Evolutionary conservation across 257 asterid genomes (phyloP).

Genomic region (Penstemon barbatus): DNA sequence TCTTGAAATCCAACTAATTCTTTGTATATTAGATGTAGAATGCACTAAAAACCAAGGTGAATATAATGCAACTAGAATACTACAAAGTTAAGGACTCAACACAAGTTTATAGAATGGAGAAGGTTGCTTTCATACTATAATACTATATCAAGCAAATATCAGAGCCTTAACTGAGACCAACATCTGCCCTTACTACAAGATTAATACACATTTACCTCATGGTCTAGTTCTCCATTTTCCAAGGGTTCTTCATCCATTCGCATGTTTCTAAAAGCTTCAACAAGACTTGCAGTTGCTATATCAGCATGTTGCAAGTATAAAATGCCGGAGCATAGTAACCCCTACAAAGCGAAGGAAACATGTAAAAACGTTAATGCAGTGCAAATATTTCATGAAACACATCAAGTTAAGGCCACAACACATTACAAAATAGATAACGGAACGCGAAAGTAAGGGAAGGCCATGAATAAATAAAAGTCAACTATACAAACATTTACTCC

Average conservation of each 20-base stretch:
- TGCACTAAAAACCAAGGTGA: constrained; percentile 20
- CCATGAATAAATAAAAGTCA: background rate
- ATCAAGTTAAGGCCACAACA: constrained; percentile 1
- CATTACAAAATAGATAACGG: constrained; percentile 20
- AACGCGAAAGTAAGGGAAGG: constrained; percentile 19
- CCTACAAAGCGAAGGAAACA: constrained; percentile 48
- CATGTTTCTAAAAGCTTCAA: constrained; percentile 76
- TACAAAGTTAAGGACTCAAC: constrained; percentile 34
- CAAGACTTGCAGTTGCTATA: constrained; percentile 83
- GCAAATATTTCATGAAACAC: background rate
- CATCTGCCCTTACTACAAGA: constrained; percentile 2
- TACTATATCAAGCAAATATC: too few relatives aligned
- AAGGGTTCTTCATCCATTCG: constrained; percentile 66
- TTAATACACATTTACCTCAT: constrained; percentile 57
- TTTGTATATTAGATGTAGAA: constrained; percentile 20
- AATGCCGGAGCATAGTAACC: constrained; percentile 68
- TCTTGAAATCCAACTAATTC: constrained; percentile 3
- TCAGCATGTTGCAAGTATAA: constrained; percentile 64
- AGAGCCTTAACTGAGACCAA: too few relatives aligned
- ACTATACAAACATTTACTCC: constrained; percentile 14
- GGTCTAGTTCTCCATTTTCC: constrained; percentile 81
- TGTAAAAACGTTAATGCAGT: constrained; percentile 8
- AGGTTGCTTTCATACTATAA: background rate
- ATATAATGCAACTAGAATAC: constrained; percentile 13
- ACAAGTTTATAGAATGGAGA: background rate